A percentile compares a stretch with the other conserved stretches of the same genome.
Evolutionary conservation across 2,329 filamentous ascomycete species (phyloP).

Genomic region (Fusarium temperatum): DNA sequence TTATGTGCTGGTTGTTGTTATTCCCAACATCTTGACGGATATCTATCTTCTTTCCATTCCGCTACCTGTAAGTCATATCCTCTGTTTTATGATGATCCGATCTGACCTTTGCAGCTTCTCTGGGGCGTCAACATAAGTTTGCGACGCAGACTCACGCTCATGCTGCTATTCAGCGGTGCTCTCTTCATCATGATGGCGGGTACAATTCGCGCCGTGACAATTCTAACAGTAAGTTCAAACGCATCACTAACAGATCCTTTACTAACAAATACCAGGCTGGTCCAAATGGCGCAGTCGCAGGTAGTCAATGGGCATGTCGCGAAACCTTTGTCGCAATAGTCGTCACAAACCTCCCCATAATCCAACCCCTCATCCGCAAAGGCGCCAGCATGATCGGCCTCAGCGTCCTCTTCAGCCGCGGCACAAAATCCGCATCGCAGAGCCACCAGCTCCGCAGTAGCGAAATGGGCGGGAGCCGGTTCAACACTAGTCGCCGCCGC

Average conservation of each 20-base stretch:
- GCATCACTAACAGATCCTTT: rapidly evolving
- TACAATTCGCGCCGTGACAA: constrained; percentile 33
- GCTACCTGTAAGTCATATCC: constrained; percentile 8
- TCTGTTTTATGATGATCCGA: not conserved
- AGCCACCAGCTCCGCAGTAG: constrained; percentile 34
- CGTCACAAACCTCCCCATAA: constrained; percentile 47
- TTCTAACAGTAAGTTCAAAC: constrained; percentile 4
- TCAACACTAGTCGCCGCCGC: constrained; percentile 17
- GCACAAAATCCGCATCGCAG: constrained; percentile 27
- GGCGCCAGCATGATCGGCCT: constrained; percentile 33
- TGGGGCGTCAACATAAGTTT: constrained; percentile 38
- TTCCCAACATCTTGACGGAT: constrained; percentile 34
- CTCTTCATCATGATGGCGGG: constrained; percentile 37
- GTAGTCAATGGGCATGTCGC: constrained; percentile 48
- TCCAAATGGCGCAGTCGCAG: constrained; percentile 27
- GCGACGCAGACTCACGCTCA: constrained; percentile 33
- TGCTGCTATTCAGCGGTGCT: constrained; percentile 34
- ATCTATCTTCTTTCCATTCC: constrained; percentile 33
- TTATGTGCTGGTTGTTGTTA: constrained; percentile 31
- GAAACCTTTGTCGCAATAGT: constrained; percentile 52
- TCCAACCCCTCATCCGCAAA: constrained; percentile 32
- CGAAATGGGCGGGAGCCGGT: constrained; percentile 20
- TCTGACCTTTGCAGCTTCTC: constrained; percentile 16
- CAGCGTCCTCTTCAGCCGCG: constrained; percentile 28
- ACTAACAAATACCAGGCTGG: constrained; percentile 17